Percentiles rank a stretch among this genome's conserved stretches.
phyloP scores from a whole-genome alignment of 805 yeast species.

The Kluyveromyces nonfermentans region DNA sequence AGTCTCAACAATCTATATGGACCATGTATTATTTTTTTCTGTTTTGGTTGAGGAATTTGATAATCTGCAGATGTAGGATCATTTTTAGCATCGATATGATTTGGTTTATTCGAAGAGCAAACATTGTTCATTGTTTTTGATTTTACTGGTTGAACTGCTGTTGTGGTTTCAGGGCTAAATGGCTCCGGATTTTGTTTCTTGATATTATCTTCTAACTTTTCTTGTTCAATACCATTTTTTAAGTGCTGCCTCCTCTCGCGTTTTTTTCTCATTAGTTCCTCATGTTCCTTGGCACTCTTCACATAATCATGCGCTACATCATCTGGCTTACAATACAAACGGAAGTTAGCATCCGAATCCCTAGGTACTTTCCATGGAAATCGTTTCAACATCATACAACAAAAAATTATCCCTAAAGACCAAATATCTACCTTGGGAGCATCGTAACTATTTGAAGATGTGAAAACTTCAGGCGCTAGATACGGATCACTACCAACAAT shows the following conservation, averaged over 20 bases:
- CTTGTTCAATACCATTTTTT: conserved; percentile 6
- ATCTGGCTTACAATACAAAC: conserved; percentile 54
- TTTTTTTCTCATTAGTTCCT: conserved; percentile 45
- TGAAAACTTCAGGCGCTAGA: conserved; percentile 72
- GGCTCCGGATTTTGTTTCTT: neutral
- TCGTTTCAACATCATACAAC: conserved; percentile 78
- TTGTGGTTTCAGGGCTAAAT: neutral
- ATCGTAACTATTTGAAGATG: conserved; percentile 45
- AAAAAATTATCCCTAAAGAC: conserved; percentile 77
- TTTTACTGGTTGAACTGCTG: neutral
- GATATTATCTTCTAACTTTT: too few species aligned
- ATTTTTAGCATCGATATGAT: neutral
- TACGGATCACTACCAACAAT: conserved; percentile 83
- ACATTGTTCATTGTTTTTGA: neutral
- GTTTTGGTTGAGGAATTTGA: conserved; percentile 19
- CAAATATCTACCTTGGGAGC: conserved; percentile 76
- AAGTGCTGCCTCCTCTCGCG: conserved; percentile 15
- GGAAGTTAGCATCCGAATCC: conserved; percentile 58
- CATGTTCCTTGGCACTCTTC: conserved; percentile 65
- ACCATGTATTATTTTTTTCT: conserved; percentile 59
- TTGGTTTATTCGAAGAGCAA: neutral
- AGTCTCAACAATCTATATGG: conserved; percentile 75
- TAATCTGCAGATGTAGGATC: conserved; percentile 8
- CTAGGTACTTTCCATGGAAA: conserved; percentile 86
- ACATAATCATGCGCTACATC: conserved; percentile 70